phyloP scores from a whole-genome alignment of 129 eudicot genomes.

The Arctium minus region DNA sequence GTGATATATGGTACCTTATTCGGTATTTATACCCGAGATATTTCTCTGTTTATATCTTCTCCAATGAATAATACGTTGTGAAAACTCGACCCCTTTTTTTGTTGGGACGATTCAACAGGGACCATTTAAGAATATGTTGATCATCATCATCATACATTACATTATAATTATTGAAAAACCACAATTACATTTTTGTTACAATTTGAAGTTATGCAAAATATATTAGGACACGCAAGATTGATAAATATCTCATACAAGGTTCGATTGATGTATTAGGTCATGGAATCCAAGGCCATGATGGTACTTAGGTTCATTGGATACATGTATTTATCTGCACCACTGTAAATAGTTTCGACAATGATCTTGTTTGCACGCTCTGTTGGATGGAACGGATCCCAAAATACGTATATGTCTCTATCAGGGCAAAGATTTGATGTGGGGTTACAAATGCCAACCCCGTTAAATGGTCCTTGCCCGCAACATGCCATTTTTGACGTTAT shows the following conservation, averaged over 20 bases:
- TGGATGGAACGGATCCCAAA: constrained; percentile 84
- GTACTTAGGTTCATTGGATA: constrained; percentile 76
- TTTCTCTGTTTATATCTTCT: neutral
- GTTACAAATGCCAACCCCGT: constrained; percentile 69
- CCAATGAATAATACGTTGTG: neutral
- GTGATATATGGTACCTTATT: constrained; percentile 7
- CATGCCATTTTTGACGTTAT: constrained; percentile 69
- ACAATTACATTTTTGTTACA: constrained; percentile 14
- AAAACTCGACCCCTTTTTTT: neutral
- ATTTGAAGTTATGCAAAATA: neutral
- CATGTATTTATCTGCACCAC: constrained; percentile 60
- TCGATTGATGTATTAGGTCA: constrained; percentile 6
- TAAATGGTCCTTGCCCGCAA: constrained; percentile 81
- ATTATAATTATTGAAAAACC: neutral
- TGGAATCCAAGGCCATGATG: constrained; percentile 60
- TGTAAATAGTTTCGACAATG: constrained; percentile 49
- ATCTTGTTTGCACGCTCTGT: constrained; percentile 62
- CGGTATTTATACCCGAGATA: neutral
- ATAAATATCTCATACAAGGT: neutral
- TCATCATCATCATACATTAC: neutral
- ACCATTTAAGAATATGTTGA: neutral
- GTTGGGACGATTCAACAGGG: too few species aligned
- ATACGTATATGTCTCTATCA: constrained; percentile 42
- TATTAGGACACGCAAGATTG: constrained; percentile 23
- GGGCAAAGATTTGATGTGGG: constrained; percentile 45